Evolutionary conservation across 2,329 filamentous ascomycete species (phyloP).

Genomic region (Colletotrichum plurivorum): DNA sequence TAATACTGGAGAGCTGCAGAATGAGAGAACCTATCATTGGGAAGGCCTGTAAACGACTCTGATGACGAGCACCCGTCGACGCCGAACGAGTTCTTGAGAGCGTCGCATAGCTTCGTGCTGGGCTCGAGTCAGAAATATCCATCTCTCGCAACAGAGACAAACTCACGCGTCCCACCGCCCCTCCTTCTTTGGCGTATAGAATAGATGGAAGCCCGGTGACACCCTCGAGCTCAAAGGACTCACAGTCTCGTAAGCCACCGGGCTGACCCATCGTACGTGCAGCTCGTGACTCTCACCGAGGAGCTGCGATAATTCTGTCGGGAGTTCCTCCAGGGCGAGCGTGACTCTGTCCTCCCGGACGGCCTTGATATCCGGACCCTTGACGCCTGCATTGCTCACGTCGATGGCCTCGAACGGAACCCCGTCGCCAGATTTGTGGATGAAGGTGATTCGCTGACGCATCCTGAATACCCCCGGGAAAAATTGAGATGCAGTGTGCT

Average conservation of each 20-base stretch:
- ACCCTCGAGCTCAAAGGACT: conserved; percentile 82
- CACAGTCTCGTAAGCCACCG: conserved; percentile 68
- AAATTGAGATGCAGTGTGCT: conserved; percentile 2
- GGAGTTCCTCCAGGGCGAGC: conserved; percentile 80
- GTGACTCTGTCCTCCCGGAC: conserved; percentile 86
- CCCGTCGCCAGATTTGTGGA: conserved; percentile 74
- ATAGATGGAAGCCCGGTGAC: conserved; percentile 86
- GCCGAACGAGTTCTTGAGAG: conserved; percentile 72
- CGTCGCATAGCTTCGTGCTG: conserved; percentile 68
- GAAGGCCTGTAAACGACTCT: conserved; percentile 71
- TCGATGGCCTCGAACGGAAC: conserved; percentile 76
- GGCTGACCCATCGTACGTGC: conserved; percentile 84
- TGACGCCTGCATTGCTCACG: conserved; percentile 69
- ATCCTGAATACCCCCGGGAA: conserved; percentile 57
- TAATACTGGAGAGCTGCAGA: conserved; percentile 79
- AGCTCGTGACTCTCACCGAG: conserved; percentile 78
- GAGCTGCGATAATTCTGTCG: conserved; percentile 73
- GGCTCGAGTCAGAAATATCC: conserved; percentile 3
- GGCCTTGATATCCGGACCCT: conserved; percentile 70
- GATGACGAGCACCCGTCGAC: conserved; percentile 65
- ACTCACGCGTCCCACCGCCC: conserved; percentile 47
- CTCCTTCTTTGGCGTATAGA: conserved; percentile 73
- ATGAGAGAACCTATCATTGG: conserved; percentile 51
- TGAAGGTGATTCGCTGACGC: conserved; percentile 85
- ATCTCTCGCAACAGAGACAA: background rate